Conservation (phyloP, 2,329 filamentous ascomycete genomes). For the Boeremia exigua region DNA sequence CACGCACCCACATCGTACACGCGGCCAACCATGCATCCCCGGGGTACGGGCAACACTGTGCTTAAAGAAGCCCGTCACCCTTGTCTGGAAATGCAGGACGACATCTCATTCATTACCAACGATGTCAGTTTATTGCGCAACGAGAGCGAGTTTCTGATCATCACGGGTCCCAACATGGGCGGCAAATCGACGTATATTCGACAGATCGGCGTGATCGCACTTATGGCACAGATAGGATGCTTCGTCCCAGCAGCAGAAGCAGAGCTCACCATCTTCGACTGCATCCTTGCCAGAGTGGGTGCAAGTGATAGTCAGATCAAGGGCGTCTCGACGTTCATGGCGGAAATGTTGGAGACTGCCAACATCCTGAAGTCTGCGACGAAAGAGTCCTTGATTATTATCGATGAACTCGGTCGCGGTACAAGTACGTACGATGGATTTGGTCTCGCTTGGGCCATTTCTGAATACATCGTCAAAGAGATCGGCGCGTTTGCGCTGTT, state of each 20-base stretch:
- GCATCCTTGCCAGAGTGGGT: constrained; percentile 92
- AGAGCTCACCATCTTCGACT: constrained; percentile 94
- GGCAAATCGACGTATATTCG: constrained; percentile 98
- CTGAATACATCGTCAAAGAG: constrained; percentile 93
- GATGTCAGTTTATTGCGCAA: constrained; percentile 83
- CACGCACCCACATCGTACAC: constrained; percentile 93
- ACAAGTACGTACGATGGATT: constrained; percentile 99
- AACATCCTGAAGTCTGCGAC: constrained; percentile 98
- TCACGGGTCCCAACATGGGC: constrained; percentile 98
- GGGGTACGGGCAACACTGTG: constrained; percentile 85
- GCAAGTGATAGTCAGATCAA: constrained; percentile 97
- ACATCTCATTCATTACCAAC: constrained; percentile 98
- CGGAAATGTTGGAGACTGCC: constrained; percentile 98
- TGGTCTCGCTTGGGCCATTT: constrained; percentile 98
- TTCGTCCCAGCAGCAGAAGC: constrained; percentile 93
- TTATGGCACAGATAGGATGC: constrained; percentile 96
- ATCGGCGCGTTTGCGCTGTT: constrained; percentile 95
- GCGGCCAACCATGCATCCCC: constrained; percentile 85
- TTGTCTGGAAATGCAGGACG: constrained; percentile 98
- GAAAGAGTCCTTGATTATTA: constrained; percentile 94
- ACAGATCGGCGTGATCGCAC: constrained; percentile 92
- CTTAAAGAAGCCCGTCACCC: constrained; percentile 95
- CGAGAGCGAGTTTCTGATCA: constrained; percentile 89
- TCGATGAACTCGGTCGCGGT: constrained; percentile 94
- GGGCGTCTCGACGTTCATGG: constrained; percentile 98